Conservation (phyloP, 495 filamentous ascomycete species). For the Penicillium daleae region DNA sequence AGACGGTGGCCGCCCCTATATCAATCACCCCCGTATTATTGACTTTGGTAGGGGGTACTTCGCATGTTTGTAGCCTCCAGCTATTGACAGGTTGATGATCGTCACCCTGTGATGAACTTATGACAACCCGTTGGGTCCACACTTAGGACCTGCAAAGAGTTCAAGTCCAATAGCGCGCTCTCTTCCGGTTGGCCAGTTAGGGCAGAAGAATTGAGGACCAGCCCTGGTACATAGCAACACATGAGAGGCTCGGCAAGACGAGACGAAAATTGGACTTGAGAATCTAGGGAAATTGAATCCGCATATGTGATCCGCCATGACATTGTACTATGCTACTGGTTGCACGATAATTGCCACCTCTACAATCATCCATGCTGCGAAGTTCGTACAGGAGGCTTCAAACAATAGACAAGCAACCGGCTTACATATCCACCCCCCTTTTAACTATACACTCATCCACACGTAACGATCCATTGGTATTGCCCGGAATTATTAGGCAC, state of each 20-base stretch:
- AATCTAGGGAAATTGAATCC: too few species aligned
- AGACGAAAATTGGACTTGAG: not conserved
- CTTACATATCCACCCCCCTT: not conserved
- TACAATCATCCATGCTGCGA: not conserved
- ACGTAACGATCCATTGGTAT: not conserved
- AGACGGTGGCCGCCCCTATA: conserved; percentile 1
- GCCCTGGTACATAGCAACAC: conserved; percentile 11
- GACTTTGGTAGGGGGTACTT: not conserved
- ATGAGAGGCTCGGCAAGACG: not conserved
- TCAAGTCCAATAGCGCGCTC: conserved; percentile 15
- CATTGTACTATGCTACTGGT: not conserved
- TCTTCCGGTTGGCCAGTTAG: not conserved
- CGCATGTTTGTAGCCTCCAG: not conserved
- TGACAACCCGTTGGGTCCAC: conserved; percentile 11
- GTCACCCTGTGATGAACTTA: conserved; percentile 3
- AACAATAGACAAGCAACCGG: not conserved
- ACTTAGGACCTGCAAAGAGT: not conserved
- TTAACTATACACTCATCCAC: not conserved
- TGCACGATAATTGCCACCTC: not conserved
- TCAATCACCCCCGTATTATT: conserved; percentile 6
- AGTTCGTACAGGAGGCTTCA: not conserved
- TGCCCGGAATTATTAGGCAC: conserved; percentile 20
- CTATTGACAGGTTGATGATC: conserved; percentile 27
- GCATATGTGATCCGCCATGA: not conserved
- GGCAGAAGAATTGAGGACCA: not conserved